Conservation (phyloP, 176 grass and related monocot genomes). For the Pharus latifolius region DNA sequence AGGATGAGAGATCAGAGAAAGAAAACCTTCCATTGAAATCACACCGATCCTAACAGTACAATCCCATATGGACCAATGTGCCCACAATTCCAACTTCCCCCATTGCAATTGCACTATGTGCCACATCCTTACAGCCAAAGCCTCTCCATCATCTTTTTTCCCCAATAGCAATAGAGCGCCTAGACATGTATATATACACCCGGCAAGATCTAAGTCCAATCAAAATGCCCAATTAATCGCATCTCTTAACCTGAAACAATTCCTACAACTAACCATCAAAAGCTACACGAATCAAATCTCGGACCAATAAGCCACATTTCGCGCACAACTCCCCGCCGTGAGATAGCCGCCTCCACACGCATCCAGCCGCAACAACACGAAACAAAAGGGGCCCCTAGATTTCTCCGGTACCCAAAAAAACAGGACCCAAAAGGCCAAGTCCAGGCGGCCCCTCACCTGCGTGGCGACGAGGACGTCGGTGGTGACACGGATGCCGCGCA, state of each 20-base stretch:
- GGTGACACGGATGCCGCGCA: constrained; percentile 66
- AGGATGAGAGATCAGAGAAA: background rate
- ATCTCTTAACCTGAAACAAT: background rate
- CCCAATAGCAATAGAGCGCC: background rate
- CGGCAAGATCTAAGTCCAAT: constrained; percentile 30
- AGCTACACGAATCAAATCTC: background rate
- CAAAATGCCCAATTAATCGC: background rate
- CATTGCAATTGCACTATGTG: too few species aligned
- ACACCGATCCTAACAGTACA: background rate
- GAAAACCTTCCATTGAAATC: background rate
- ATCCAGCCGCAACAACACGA: background rate
- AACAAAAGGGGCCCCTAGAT: background rate
- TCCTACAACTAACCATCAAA: background rate
- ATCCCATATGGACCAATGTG: too few species aligned
- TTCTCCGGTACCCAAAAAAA: background rate
- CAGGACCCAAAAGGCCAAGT: background rate
- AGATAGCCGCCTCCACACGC: constrained; percentile 1
- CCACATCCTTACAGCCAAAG: background rate
- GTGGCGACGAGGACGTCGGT: constrained; percentile 78
- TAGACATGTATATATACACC: too few species aligned
- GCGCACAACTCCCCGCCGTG: background rate
- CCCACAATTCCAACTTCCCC: too few species aligned
- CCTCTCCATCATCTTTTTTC: too few species aligned
- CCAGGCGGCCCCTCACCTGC: constrained; percentile 33
- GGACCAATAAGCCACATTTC: background rate